A percentile compares a stretch with the other conserved stretches of the same genome.
Evolutionary conservation across 2,329 filamentous ascomycete species (phyloP).

Genomic region (Aspergillus sp.): DNA sequence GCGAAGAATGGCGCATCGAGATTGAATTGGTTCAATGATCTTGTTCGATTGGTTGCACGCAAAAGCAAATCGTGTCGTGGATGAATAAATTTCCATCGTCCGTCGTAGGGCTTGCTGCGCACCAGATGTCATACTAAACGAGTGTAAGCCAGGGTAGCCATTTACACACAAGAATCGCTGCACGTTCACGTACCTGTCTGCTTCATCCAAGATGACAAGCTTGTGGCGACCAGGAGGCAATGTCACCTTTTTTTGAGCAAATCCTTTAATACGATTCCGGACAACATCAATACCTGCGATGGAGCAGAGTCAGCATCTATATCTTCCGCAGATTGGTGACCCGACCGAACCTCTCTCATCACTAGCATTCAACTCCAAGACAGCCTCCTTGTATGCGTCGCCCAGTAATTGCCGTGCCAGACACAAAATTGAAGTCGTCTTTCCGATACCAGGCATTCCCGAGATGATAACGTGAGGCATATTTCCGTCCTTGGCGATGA

Average conservation of each 20-base stretch:
- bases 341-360: slow-evolving; percentile 78
- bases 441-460: slow-evolving; percentile 99
- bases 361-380: slow-evolving; percentile 92
- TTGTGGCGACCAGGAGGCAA: slow-evolving; percentile 90
- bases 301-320: slow-evolving; percentile 4
- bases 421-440: slow-evolving; percentile 94
- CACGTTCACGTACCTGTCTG: slow-evolving; percentile 67
- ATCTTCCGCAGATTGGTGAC: neutral
- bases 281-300: slow-evolving; percentile 87
- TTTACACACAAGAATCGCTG: neutral
- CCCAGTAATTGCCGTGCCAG: slow-evolving; percentile 89
- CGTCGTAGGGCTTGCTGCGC: slow-evolving; percentile 92
- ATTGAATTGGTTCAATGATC: slow-evolving; percentile 98
- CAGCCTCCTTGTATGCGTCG: slow-evolving; percentile 94
- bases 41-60: slow-evolving; percentile 99
- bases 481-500: slow-evolving; percentile 97
- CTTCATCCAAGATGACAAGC: slow-evolving; percentile 95
- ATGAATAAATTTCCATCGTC: slow-evolving; percentile 98
- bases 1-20: slow-evolving; percentile 90
- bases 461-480: slow-evolving; percentile 99
- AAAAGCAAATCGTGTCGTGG: slow-evolving; percentile 95
- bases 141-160: neutral
- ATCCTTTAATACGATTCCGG: slow-evolving; percentile 95
- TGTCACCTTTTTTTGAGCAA: slow-evolving; percentile 98
- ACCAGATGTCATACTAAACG: slow-evolving; percentile 81